Percentiles rank a stretch among this genome's conserved stretches.
Conservation (phyloP, 2,329 filamentous ascomycete genomes). For the Verticillium nubilum region DNA sequence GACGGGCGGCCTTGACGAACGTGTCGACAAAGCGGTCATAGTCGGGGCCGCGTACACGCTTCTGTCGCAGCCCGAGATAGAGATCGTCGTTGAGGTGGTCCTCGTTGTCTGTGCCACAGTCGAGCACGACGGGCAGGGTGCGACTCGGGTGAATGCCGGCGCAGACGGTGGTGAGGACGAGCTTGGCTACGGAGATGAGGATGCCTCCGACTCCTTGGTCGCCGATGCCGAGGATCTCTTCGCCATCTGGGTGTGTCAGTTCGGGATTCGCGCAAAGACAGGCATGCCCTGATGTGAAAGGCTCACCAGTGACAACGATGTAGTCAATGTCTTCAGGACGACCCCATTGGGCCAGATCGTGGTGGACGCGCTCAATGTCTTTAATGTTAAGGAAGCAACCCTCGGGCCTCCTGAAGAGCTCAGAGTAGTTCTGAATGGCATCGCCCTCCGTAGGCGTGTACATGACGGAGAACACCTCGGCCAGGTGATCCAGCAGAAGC, state of each 20-base stretch:
- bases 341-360: constrained; percentile 64
- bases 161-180: constrained; percentile 77
- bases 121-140: constrained; percentile 74
- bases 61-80: constrained; percentile 69
- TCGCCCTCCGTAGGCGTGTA: constrained; percentile 90
- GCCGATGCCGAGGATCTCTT: constrained; percentile 80
- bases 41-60: constrained; percentile 60
- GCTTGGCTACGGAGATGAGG: constrained; percentile 77
- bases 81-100: constrained; percentile 68
- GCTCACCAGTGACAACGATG: constrained; percentile 75
- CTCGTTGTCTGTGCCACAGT: constrained; percentile 81
- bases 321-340: constrained; percentile 73
- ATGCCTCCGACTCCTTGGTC: constrained; percentile 85
- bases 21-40: constrained; percentile 74
- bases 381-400: constrained; percentile 77
- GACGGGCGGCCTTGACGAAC: constrained; percentile 64
- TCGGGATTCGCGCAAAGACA: constrained; percentile 10
- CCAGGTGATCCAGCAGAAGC: constrained; percentile 70
- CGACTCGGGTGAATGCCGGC: constrained; percentile 79
- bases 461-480: constrained; percentile 86
- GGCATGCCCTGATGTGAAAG: not conserved
- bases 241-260: constrained; percentile 35
- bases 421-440: constrained; percentile 79
- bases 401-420: constrained; percentile 70
- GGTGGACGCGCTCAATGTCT: constrained; percentile 59